Evolutionary conservation across 2,329 filamentous ascomycete genomes (phyloP), one percentile per base, ranked within the genome.

Genomic region (Dactylellina leptospora): DNA sequence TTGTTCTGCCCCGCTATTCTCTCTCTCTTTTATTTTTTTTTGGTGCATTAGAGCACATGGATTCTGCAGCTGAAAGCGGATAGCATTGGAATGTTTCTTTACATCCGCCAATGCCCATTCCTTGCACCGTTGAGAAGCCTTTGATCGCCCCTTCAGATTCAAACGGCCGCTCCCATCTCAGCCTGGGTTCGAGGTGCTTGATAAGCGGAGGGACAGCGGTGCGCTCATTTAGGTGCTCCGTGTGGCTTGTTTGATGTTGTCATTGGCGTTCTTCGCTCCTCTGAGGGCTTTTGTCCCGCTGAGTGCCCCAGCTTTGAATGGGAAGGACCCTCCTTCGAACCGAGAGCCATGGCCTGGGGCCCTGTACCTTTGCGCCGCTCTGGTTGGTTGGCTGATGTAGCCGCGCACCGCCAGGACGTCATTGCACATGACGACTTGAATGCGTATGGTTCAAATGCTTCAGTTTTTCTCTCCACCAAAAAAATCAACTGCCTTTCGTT

Each of bases 391-490:
- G 56, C 30, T 48, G 8, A 18, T 20, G 40, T 54, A 51, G 42
- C 55, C 50, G 48, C 44, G 33, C 9, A 68, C 51, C 28, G 28
- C 28, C 44, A 70, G 64, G 64, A 70, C 64, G 64, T 70, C 64
- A 70, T 70, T 45, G 64, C 64, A 70, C 64, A 70, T 45, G 50
- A 61, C 64, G 20, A n/a, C 44, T 33, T 25, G 36, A 56, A 16
- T 6, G 22, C 20, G 13, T 27, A 6, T 6, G 16, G 28, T 8
- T 27, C 53, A 22, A 25, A 28, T 28, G 22, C 53, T 22, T 18
- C 23, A 38, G 44, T 48, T 16, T 27, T 33, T 40, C 28, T 51
- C 36, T 44, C 10, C n/a, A n/a, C 36, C 10, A 27, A 38, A 53
- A 44, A 53, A n/a, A 44, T 6, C 38, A 45, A 40, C 11, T n/a